Evolutionary conservation across 2,329 filamentous ascomycete species (phyloP).

Genomic region (Aureobasidium sp.): DNA sequence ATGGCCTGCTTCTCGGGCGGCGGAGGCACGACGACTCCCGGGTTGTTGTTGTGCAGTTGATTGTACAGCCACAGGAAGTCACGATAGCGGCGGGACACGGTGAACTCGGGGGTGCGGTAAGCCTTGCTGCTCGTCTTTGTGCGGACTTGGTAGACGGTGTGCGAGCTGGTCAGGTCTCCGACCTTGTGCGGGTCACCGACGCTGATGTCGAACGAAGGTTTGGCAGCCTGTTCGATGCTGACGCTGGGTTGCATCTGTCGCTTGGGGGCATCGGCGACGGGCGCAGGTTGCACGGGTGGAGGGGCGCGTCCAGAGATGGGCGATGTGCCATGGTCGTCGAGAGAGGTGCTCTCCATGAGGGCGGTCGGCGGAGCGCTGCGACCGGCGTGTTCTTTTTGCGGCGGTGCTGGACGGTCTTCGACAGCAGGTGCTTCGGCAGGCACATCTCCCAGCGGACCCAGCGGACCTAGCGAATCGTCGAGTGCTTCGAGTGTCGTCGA

Average conservation of each 20-base stretch:
- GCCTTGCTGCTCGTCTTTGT: slow-evolving; percentile 97
- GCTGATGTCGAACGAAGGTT: slow-evolving; percentile 81
- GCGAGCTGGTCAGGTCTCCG: slow-evolving; percentile 89
- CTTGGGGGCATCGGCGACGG: slow-evolving; percentile 36
- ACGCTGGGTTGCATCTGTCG: slow-evolving; percentile 66
- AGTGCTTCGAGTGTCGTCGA: slow-evolving; percentile 72
- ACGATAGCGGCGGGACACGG: slow-evolving; percentile 86
- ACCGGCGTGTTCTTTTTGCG: slow-evolving; percentile 50
- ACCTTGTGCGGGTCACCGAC: slow-evolving; percentile 98
- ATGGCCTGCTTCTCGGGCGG: slow-evolving; percentile 97
- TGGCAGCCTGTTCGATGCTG: slow-evolving; percentile 85
- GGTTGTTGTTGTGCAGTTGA: slow-evolving; percentile 87
- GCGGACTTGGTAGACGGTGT: slow-evolving; percentile 93
- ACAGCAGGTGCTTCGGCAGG: slow-evolving; percentile 33
- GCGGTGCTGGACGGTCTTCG: slow-evolving; percentile 57
- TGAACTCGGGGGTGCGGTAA: slow-evolving; percentile 86
- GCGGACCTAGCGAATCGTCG: slow-evolving; percentile 67
- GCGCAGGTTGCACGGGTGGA: slow-evolving; percentile 50
- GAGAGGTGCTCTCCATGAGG: slow-evolving; percentile 59
- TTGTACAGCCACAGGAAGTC: slow-evolving; percentile 98
- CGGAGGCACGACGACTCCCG: slow-evolving; percentile 88
- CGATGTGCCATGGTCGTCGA: slow-evolving; percentile 53
- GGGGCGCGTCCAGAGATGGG: slow-evolving; percentile 52
- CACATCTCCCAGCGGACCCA: slow-evolving; percentile 58
- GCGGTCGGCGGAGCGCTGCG: slow-evolving; percentile 47